A percentile compares a stretch with the other conserved stretches of the same genome.
phyloP scores from a whole-genome alignment of 371 early-diverging fungal genomes.

The Mortierella sp. region DNA sequence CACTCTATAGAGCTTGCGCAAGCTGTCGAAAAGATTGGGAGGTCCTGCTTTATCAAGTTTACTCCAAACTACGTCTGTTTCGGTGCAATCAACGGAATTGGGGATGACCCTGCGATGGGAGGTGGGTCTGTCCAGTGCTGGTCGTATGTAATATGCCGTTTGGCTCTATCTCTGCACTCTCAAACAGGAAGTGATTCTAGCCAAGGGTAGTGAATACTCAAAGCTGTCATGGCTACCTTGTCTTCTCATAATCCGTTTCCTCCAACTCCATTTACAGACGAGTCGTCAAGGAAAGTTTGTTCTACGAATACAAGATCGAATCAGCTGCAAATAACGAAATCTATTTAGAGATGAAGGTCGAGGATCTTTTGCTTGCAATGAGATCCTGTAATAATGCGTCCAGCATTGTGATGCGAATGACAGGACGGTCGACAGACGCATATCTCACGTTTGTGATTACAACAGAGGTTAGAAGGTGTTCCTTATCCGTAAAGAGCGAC shows the following conservation, averaged over 20 bases:
- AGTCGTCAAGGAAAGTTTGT: conserved; percentile 18
- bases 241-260: neutral
- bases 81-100: conserved; percentile 35
- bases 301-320: conserved; percentile 37
- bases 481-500: neutral
- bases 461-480: conserved; percentile 17
- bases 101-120: conserved; percentile 17
- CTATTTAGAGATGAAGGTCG: conserved; percentile 43
- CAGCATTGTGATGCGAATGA: conserved; percentile 34
- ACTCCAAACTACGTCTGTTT: conserved; percentile 37
- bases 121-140: conserved; percentile 42
- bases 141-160: conserved; percentile 31
- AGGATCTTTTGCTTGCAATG: conserved; percentile 37
- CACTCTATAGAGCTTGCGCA: conserved; percentile 36
- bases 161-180: neutral
- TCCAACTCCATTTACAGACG: neutral
- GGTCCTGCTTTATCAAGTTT: conserved; percentile 45
- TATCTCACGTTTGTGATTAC: conserved; percentile 40
- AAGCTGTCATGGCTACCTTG: no score
- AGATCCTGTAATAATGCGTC: conserved; percentile 24
- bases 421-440: conserved; percentile 31
- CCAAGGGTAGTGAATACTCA: no score
- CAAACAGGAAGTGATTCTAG: no score
- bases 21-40: conserved; percentile 49
- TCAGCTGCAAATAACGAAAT: conserved; percentile 42